These are phyloP conservation scores for Rhodotorula babjevae DNA, from an alignment of 768 basidiomycete species.

Conservation along the genomic window DNA sequence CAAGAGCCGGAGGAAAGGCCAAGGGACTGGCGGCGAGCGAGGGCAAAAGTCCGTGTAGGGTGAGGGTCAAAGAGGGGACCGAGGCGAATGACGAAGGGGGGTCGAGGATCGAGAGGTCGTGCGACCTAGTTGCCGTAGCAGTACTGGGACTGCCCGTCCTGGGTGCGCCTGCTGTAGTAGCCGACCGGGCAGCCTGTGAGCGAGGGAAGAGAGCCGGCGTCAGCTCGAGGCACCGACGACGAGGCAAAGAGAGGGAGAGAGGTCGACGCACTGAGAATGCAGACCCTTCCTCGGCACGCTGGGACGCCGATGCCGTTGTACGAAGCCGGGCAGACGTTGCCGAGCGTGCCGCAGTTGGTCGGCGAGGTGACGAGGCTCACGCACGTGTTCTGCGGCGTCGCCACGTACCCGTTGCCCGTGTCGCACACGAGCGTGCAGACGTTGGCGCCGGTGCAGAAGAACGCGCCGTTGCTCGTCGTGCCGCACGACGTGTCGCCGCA, in stretches of 20 bases:
- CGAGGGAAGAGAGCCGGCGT: not conserved
- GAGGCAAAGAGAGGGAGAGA: too few relatives aligned
- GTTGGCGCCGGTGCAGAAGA: conserved; percentile 15
- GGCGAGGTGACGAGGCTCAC: conserved; percentile 4
- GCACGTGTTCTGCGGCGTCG: not conserved
- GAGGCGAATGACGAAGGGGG: not conserved
- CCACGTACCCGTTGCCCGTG: not conserved
- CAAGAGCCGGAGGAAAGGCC: too few relatives aligned
- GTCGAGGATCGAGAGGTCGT: not conserved
- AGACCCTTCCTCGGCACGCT: conserved; percentile 1
- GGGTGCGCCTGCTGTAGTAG: not conserved
- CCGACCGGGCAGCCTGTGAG: conserved; percentile 3
- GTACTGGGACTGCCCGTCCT: not conserved
- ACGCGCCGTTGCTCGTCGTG: conserved; percentile 11
- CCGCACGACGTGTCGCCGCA: conserved; percentile 28
- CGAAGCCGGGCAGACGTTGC: conserved; percentile 29
- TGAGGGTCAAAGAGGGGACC: not conserved
- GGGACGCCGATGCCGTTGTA: conserved; percentile 29
- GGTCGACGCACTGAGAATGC: conserved; percentile 6
- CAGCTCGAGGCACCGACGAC: too few relatives aligned
- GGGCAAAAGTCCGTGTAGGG: not conserved
- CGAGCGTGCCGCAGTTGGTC: conserved; percentile 29
- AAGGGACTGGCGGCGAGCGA: not conserved
- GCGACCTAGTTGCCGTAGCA: not conserved
- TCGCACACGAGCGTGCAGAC: conserved; percentile 18